phyloP scores from a whole-genome alignment of 768 basidiomycete genomes.

The Boletus speciosus region DNA sequence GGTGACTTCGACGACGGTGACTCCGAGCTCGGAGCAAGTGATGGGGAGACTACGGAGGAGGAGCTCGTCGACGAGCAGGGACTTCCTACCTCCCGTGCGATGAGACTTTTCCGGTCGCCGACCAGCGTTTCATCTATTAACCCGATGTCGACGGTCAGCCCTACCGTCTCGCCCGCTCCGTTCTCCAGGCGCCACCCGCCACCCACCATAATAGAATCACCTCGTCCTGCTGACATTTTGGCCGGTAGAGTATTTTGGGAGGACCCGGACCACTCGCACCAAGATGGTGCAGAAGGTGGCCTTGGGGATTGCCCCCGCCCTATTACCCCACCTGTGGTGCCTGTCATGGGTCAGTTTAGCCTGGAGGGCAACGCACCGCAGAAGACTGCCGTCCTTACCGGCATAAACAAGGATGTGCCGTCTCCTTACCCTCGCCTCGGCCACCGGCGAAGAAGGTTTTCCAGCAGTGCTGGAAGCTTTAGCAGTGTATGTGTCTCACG shows the following conservation, averaged over 20 bases:
- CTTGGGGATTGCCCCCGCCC: constrained; percentile 23
- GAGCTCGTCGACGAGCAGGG: constrained; percentile 76
- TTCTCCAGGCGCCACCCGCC: constrained; percentile 32
- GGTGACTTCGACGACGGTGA: constrained; percentile 41
- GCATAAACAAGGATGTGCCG: constrained; percentile 29
- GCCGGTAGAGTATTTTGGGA: constrained; percentile 58
- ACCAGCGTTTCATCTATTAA: constrained; percentile 61
- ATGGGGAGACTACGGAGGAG: constrained; percentile 80
- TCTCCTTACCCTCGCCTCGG: constrained; percentile 31
- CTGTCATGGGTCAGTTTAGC: constrained; percentile 40
- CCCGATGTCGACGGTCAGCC: constrained; percentile 71
- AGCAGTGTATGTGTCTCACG: constrained; percentile 33
- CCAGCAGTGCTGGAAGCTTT: constrained; percentile 32
- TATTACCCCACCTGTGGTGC: constrained; percentile 19
- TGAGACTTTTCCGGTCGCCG: constrained; percentile 69
- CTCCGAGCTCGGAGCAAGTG: constrained; percentile 50
- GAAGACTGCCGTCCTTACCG: constrained; percentile 27
- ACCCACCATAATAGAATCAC: constrained; percentile 36
- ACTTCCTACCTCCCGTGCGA: constrained; percentile 71
- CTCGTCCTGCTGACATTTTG: constrained; percentile 67
- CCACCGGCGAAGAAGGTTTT: constrained; percentile 25
- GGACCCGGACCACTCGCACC: constrained; percentile 38
- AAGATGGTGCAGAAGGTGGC: constrained; percentile 35
- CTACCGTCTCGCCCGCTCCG: constrained; percentile 44
- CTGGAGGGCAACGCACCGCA: constrained; percentile 13